Conservation (phyloP, 2,329 filamentous ascomycete species). For the Sporothrix phasma region DNA sequence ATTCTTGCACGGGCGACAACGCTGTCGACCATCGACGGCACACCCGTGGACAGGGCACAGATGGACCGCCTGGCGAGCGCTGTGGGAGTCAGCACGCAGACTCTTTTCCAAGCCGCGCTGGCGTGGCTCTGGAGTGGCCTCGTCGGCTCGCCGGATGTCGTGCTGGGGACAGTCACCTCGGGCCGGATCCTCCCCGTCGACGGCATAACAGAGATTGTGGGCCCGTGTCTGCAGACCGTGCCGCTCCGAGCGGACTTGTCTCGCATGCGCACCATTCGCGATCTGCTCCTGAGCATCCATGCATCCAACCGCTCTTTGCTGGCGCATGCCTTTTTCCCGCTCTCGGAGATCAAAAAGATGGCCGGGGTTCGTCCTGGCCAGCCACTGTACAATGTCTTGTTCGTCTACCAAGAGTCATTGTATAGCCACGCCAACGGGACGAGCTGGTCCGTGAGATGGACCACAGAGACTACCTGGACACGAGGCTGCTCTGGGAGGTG, state of each 20-base stretch:
- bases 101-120: conserved; percentile 65
- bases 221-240: conserved; percentile 68
- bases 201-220: conserved; percentile 62
- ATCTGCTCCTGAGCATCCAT: conserved; percentile 57
- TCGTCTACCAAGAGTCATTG: conserved; percentile 76
- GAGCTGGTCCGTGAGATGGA: conserved; percentile 42
- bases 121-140: conserved; percentile 56
- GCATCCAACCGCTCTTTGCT: conserved; percentile 55
- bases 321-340: conserved; percentile 50
- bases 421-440: conserved; percentile 24
- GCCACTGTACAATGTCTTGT: conserved; percentile 63
- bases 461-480: conserved; percentile 65
- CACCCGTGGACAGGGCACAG: conserved; percentile 24
- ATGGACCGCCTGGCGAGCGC: conserved; percentile 30
- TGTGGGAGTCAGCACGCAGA: conserved; percentile 51
- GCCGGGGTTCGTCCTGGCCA: conserved; percentile 45
- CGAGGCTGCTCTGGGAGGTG: conserved; percentile 64
- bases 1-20: conserved; percentile 22
- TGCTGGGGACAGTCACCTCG: conserved; percentile 72
- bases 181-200: conserved; percentile 64
- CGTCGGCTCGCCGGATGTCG: conserved; percentile 53
- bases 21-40: conserved; percentile 26
- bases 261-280: conserved; percentile 40
- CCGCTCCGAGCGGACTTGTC: conserved; percentile 58
- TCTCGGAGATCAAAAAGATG: conserved; percentile 58